Evolutionary conservation across 441 rosid species (phyloP), one percentile per base, ranked within the genome.

Genomic region (Corymbia citriodora): DNA sequence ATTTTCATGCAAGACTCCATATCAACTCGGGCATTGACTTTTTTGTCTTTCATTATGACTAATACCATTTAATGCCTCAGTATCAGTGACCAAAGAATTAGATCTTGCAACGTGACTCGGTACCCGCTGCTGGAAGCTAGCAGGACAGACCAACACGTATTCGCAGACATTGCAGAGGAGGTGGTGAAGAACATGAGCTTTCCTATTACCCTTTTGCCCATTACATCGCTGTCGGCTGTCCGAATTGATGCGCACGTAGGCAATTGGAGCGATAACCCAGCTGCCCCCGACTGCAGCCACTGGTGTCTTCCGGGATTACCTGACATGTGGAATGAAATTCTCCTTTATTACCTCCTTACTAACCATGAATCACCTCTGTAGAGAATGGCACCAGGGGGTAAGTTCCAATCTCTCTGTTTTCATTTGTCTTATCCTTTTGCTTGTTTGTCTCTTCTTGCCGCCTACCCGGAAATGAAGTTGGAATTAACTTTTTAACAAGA

Each of bases 241-340:
- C 91, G 97, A 89, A 95, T 96, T 29, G 99, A 96, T 94, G 97
- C 97, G 33, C 97, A 97, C 87, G 98, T 97, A 29, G 99, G 99
- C 90, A 88, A 88, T 36, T 97, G 97, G 97, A 95, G 93, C 87
- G 96, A 93, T 92, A 95, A 95, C 57, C 95, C 94, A 8, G 87
- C 93, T 83, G 87, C 93, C 87, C 94, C 97, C 52, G 99, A 97
- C 92, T 97, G 99, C 94, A 96, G 98, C 93, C 99, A 96, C 92
- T 97, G 99, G 99, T 97, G 99, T 91, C 90, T 97, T 87, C 99
- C 99, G 45, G 98, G 98, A 91, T 95, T 95, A 59, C 97, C 99
- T 89, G 97, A 97, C 94, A 91, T 92, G 53, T 97, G 99, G 99
- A 97, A 96, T 88, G 97, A 97, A 88, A 93, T 97, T 82, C 91